Conservation (phyloP, 2,329 filamentous ascomycete genomes). For the Venturia carpophila region DNA sequence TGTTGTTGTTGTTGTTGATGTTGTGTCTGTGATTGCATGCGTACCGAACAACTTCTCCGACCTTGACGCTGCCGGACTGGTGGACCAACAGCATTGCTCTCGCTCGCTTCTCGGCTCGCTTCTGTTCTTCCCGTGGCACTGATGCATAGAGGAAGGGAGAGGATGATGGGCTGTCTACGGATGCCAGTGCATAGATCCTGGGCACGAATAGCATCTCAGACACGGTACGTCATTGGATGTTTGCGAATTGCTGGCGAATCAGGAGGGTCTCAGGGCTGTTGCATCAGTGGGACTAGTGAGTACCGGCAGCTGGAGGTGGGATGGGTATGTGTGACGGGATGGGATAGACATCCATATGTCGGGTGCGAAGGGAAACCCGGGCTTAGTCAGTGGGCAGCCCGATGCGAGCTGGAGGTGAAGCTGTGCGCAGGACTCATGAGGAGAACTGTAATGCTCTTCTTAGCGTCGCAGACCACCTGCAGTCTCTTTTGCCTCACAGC, state of each 20-base stretch:
- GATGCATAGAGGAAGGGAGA: conserved; percentile 30
- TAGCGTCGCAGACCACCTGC: too few species aligned
- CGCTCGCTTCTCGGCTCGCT: conserved; percentile 27
- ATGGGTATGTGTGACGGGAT: too few species aligned
- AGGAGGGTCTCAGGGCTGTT: neutral
- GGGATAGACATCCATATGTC: too few species aligned
- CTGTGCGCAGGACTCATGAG: too few species aligned
- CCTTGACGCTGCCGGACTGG: conserved; percentile 83
- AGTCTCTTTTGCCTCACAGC: too few species aligned
- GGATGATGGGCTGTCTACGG: neutral
- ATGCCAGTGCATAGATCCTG: neutral
- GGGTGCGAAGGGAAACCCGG: too few species aligned
- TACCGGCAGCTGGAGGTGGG: too few species aligned
- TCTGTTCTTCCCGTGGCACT: conserved; percentile 29
- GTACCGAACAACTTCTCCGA: conserved; percentile 88
- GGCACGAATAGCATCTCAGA: conserved; percentile 6
- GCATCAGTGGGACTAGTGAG: too few species aligned
- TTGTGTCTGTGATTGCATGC: conserved; percentile 19
- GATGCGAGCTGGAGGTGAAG: too few species aligned
- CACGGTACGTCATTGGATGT: conserved; percentile 5
- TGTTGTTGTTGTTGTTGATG: neutral
- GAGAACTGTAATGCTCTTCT: too few species aligned
- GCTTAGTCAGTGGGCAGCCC: too few species aligned
- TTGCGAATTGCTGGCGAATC: neutral
- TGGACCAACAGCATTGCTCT: conserved; percentile 75